Evolutionary conservation across 495 filamentous ascomycete genomes (phyloP).

Genomic region (Podospora tetraspora): DNA sequence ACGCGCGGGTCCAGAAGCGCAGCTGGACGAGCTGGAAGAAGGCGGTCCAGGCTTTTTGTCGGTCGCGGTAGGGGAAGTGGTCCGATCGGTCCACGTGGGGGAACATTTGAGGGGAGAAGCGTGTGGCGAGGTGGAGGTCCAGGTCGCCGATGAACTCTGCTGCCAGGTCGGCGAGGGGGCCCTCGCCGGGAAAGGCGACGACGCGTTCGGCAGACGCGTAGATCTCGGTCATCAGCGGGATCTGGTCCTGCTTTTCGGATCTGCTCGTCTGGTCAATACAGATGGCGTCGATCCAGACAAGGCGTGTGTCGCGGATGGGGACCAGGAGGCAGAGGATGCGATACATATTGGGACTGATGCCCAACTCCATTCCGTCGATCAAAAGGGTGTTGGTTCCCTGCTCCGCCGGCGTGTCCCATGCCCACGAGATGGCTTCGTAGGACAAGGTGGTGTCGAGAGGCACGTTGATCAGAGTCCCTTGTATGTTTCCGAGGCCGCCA

Average conservation of each 20-base stretch:
- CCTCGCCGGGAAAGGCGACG: not conserved
- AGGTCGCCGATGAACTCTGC: not conserved
- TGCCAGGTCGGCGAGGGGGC: not conserved
- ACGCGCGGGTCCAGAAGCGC: not conserved
- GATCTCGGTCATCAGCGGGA: slow-evolving; percentile 2
- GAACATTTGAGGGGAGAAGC: not conserved
- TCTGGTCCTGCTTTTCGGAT: not conserved
- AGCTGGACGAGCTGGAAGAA: slow-evolving; percentile 1
- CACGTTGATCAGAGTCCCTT: not conserved
- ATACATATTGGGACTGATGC: not conserved
- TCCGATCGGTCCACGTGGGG: not conserved
- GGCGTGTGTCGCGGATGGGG: not conserved
- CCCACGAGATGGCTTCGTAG: slow-evolving; percentile 4
- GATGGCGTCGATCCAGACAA: not conserved
- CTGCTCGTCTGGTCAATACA: not conserved
- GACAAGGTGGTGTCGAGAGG: not conserved
- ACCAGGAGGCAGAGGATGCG: not conserved
- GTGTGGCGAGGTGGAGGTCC: not conserved
- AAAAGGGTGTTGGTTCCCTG: not conserved
- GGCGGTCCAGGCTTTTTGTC: not conserved
- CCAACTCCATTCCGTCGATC: not conserved
- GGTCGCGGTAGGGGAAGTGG: not conserved
- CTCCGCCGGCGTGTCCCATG: not conserved
- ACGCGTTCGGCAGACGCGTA: not conserved
- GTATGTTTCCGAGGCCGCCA: not conserved